Percentiles rank a stretch among this genome's conserved stretches.
Evolutionary conservation across 768 basidiomycete species (phyloP).

Genomic region (Serendipita sp.): DNA sequence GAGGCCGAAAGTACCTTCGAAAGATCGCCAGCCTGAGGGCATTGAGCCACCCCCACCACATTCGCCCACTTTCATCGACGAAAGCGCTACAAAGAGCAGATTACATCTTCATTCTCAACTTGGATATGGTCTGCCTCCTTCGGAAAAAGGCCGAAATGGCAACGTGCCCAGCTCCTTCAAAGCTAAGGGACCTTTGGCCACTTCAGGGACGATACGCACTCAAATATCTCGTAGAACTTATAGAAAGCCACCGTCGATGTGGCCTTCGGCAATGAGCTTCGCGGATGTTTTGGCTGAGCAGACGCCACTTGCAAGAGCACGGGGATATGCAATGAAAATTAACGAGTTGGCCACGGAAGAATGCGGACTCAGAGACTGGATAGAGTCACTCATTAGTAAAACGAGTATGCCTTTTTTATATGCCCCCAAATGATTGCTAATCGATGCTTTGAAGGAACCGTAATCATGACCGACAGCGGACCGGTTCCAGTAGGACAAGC

Average conservation of each 20-base stretch:
- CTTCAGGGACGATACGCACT: slow-evolving; percentile 11
- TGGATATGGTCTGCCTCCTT: neutral
- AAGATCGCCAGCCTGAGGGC: no score
- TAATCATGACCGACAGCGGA: neutral
- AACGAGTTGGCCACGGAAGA: slow-evolving; percentile 64
- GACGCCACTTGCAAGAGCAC: slow-evolving; percentile 49
- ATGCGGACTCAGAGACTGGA: slow-evolving; percentile 67
- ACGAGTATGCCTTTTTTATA: slow-evolving; percentile 26
- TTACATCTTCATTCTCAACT: neutral
- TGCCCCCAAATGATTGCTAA: neutral
- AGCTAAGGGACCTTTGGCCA: slow-evolving; percentile 23
- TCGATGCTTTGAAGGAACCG: neutral
- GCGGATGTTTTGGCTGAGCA: slow-evolving; percentile 42
- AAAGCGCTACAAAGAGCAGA: neutral
- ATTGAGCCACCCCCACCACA: neutral
- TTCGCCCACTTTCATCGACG: neutral
- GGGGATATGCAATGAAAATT: slow-evolving; percentile 64
- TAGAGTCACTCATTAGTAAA: slow-evolving; percentile 36
- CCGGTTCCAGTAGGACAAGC: neutral
- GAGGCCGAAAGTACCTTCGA: no score
- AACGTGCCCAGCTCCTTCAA: slow-evolving; percentile 14
- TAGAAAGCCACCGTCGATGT: slow-evolving; percentile 18
- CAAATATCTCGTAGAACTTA: slow-evolving; percentile 17
- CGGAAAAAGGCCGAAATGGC: neutral
- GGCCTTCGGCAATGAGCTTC: slow-evolving; percentile 44